phyloP scores from a whole-genome alignment of 257 asterid species.

The Solanum bulbocastanum region DNA sequence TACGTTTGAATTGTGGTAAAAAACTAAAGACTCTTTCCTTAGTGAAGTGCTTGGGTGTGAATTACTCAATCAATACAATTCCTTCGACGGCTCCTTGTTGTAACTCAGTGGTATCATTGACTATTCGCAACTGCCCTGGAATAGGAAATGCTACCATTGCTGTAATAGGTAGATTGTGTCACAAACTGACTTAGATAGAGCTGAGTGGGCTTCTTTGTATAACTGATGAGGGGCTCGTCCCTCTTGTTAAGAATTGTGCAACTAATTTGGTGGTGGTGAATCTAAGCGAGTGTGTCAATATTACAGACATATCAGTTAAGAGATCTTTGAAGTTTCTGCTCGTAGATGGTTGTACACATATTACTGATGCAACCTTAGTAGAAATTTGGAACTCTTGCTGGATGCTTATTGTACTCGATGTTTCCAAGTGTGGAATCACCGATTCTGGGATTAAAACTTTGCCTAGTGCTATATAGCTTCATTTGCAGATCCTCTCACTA shows the following conservation, averaged over 20 bases:
- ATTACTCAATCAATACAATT: constrained; percentile 17
- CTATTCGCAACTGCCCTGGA: constrained; percentile 52
- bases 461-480: constrained; percentile 40
- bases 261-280: constrained; percentile 52
- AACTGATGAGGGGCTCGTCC: constrained; percentile 49
- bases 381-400: constrained; percentile 48
- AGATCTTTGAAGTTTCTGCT: constrained; percentile 34
- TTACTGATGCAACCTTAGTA: constrained; percentile 48
- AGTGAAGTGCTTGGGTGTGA: constrained; percentile 56
- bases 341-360: constrained; percentile 44
- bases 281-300: constrained; percentile 48
- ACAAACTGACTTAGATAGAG: constrained; percentile 35
- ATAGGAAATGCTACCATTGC: constrained; percentile 31
- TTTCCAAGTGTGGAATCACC: constrained; percentile 39
- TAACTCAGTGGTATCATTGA: constrained; percentile 40
- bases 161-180: constrained; percentile 45
- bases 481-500: constrained; percentile 43
- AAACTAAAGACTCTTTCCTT: constrained; percentile 55
- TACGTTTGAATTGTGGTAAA: constrained; percentile 41
- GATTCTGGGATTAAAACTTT: constrained; percentile 48
- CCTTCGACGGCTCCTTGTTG: constrained; percentile 23
- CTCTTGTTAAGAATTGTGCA: constrained; percentile 36
- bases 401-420: constrained; percentile 44
- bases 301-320: constrained; percentile 53
- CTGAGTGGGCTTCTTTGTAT: constrained; percentile 37